Base-by-base conservation (phyloP, 1,139 yeast genomes). In the Yamadazyma trypodendri region DNA sequence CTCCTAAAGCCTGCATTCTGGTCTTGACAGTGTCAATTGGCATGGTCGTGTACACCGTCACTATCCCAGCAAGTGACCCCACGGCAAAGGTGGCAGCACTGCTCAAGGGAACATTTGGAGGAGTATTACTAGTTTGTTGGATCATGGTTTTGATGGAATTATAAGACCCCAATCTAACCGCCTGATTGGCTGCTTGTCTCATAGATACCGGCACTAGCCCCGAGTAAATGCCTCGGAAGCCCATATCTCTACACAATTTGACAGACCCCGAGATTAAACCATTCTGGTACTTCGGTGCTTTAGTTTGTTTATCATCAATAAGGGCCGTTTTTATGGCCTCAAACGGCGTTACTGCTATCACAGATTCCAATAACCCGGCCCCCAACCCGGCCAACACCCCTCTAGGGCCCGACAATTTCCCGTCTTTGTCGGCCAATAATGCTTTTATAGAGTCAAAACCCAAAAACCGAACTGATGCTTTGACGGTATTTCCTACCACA, bases 11-110 rank as follows among this genome's bases (percentile, higher is more conserved):
- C 67, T 92, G 98, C 97, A 92, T 92, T 63, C 98, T 78, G 1
- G 98, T 92, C 68, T 92, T 92, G 46, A 92, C 96, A 0, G 97
- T 92, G 59, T 92, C 98, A 28, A 92, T 83, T 9, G 98, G 98
- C 97, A 92, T 92, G 8, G 98, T 92, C 3, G 96, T 71, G 61
- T 92, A 92, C 13, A 92, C 98, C 0, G 98, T 92, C 38, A 92
- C 83, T 36, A 84, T 73, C 20, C 98, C 98, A 1, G 97, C 96
- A 52, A 88, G 74, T 2, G 97, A 88, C 30, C 98, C 98, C 9
- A 92, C 87, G 2, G 81, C 75, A 61, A 92, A 92, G 0, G 97
- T 92, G 45, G 89, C 71, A 1, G 75, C 78, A 2, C 94, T 78
- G 37, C 89, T 77, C 46, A 92, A 72, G 5, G 96, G 95, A 45